These are phyloP conservation scores for Dactylellina parvicollis DNA, from an alignment of 2,329 filamentous ascomycete genomes.

Conservation along the genomic window DNA sequence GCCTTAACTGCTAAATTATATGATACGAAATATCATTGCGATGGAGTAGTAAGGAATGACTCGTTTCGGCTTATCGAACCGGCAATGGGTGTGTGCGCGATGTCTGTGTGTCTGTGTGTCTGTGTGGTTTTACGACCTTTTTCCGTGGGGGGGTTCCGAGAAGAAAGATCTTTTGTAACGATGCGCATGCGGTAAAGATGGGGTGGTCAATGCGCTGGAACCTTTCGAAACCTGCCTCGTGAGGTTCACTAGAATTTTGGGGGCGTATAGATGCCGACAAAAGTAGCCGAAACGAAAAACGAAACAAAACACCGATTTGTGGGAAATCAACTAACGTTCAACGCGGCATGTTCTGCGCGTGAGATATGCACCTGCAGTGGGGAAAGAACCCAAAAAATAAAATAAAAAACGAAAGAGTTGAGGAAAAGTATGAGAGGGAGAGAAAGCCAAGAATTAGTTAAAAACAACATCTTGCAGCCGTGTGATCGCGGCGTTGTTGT, in stretches of 20 bases:
- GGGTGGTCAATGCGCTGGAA: slow-evolving; percentile 7
- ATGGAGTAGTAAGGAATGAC: background rate
- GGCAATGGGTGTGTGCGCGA: slow-evolving; percentile 8
- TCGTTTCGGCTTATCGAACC: slow-evolving; percentile 30
- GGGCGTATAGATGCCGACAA: slow-evolving; percentile 39
- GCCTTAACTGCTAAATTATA: background rate
- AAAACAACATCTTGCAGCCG: background rate
- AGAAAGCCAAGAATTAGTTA: background rate
- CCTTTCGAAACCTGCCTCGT: background rate
- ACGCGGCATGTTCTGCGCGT: background rate
- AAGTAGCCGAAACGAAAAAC: slow-evolving; percentile 44
- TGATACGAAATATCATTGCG: background rate
- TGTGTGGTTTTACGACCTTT: background rate
- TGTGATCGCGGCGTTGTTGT: background rate
- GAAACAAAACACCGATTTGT: slow-evolving; percentile 13
- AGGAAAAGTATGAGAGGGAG: background rate
- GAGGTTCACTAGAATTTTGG: background rate
- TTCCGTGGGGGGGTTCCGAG: background rate
- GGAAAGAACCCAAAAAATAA: background rate
- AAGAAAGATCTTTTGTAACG: no score
- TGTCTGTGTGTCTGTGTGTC: background rate
- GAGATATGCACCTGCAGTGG: background rate
- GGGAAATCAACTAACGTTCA: slow-evolving; percentile 1
- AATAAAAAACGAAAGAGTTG: background rate
- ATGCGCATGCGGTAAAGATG: slow-evolving; percentile 33